Conservation (phyloP, 2,329 filamentous ascomycete species). For the Fusarium tricinctum region DNA sequence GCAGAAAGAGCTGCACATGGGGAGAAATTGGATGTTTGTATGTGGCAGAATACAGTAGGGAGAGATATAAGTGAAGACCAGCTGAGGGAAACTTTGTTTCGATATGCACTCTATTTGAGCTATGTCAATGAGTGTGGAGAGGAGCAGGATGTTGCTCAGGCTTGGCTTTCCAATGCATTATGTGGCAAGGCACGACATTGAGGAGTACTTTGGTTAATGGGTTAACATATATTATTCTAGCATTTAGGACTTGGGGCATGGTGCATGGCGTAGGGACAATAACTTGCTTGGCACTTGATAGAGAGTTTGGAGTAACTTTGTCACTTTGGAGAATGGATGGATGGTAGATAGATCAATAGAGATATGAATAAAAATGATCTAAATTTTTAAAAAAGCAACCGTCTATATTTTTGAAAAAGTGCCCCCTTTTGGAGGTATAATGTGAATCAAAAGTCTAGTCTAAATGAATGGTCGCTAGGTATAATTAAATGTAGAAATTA, state of each 20-base stretch:
- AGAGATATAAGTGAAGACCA: conserved; percentile 43
- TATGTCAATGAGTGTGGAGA: conserved; percentile 48
- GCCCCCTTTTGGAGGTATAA: conserved; percentile 24
- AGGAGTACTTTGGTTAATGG: background rate
- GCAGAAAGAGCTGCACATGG: conserved; percentile 21
- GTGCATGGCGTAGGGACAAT: background rate
- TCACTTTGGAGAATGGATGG: background rate
- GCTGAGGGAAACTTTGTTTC: conserved; percentile 51
- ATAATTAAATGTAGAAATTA: conserved; percentile 43
- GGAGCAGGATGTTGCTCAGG: conserved; percentile 49
- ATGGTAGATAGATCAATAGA: background rate
- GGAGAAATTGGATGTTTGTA: conserved; percentile 23
- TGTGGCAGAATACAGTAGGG: conserved; percentile 42
- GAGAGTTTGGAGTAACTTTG: background rate
- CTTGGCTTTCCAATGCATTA: conserved; percentile 52
- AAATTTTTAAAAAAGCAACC: conserved; percentile 1
- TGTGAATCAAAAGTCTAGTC: conserved; percentile 42
- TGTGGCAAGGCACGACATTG: conserved; percentile 22
- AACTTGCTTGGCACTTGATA: background rate
- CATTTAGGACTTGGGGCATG: background rate
- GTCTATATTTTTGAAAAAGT: conserved; percentile 22
- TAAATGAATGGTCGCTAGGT: conserved; percentile 46
- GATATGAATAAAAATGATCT: background rate
- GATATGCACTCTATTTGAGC: conserved; percentile 55
- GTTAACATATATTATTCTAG: background rate